Evolutionary conservation across 345 rosid genomes (phyloP), one percentile per base, ranked within the genome.

Genomic region (Acer yangbiense): DNA sequence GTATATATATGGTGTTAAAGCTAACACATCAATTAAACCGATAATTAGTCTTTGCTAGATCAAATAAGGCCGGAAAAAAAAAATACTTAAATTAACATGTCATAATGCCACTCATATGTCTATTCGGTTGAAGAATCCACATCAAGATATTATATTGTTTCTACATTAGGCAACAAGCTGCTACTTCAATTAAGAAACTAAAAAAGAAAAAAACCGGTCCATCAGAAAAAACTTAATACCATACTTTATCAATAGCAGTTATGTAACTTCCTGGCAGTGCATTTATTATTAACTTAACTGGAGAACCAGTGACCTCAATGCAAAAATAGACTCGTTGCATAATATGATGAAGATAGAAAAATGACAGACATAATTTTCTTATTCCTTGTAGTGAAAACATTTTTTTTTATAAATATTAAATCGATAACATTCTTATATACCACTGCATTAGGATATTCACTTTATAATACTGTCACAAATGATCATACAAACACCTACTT

Each of bases 21-120:
- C 27, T 54, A 25, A 67, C 39, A 9, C 69, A 46, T 62, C 69
- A 73, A 14, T 58, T 17, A 64, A 27, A 48, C 77, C 62, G 39
- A 35, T 35, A 46, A 65, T 74, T 46, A 57, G 0, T 64, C 12
- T 74, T 14, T 9, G 35, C 63, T 17, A 52, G 7, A 71, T 54
- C 66, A 58, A 16, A 69, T 17, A n/a, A n/a, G 6, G 20, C 20
- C 39, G 43, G 54, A 60, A 12, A 27, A 23, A 27, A 23, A 10
- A 14, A 32, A 55, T 21, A 23, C 35, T 60, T 7, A 10, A 61
- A 10, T 20, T 4, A 54, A 32, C 16, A 35, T 21, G 9, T 35
- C 54, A 10, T 1, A 18, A 5, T 16, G 18, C 27, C 8, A 75
- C 72, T 35, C 13, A 50, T 13, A 13, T n/a, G 9, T 66, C 65